Conservation (phyloP, 140 eudicot species). For the Stevia rebaudiana region DNA sequence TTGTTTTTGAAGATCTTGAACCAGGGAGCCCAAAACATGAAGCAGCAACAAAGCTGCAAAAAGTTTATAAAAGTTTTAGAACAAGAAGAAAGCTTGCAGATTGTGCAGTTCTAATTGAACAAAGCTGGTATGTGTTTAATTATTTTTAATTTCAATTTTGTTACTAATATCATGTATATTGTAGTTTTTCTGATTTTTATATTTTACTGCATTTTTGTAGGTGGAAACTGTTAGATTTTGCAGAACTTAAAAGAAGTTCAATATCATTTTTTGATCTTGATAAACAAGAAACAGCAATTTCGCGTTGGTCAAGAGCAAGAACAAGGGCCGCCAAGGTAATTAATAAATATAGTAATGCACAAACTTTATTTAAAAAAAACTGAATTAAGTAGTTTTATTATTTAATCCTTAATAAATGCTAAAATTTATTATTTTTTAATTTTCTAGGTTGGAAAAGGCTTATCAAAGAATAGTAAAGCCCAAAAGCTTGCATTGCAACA, state of each 20-base stretch:
- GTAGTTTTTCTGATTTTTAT: not conserved
- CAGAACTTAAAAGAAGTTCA: slow-evolving; percentile 88
- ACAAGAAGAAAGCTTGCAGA: slow-evolving; percentile 93
- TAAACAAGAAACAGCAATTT: slow-evolving; percentile 83
- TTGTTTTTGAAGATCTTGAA: slow-evolving; percentile 22
- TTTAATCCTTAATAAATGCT: not conserved
- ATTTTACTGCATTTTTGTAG: slow-evolving; percentile 25
- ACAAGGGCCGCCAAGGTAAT: slow-evolving; percentile 92
- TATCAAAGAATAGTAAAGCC: slow-evolving; percentile 81
- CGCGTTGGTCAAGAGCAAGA: slow-evolving; percentile 97
- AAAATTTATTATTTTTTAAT: not conserved
- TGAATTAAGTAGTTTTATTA: not conserved
- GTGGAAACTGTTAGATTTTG: slow-evolving; percentile 97
- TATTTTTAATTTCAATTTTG: not conserved
- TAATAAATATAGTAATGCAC: not conserved
- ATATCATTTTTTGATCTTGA: slow-evolving; percentile 81
- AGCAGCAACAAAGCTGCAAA: slow-evolving; percentile 90
- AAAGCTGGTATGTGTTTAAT: slow-evolving; percentile 58
- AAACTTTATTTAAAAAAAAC: not conserved
- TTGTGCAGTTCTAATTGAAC: slow-evolving; percentile 89
- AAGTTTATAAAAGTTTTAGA: slow-evolving; percentile 90
- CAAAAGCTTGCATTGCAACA: slow-evolving; percentile 92
- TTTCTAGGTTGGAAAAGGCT: slow-evolving; percentile 91
- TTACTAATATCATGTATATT: not conserved
- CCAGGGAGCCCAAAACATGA: slow-evolving; percentile 65